Base-by-base conservation (phyloP, 257 asterid species). In the Fraxinus quadrangulata region DNA sequence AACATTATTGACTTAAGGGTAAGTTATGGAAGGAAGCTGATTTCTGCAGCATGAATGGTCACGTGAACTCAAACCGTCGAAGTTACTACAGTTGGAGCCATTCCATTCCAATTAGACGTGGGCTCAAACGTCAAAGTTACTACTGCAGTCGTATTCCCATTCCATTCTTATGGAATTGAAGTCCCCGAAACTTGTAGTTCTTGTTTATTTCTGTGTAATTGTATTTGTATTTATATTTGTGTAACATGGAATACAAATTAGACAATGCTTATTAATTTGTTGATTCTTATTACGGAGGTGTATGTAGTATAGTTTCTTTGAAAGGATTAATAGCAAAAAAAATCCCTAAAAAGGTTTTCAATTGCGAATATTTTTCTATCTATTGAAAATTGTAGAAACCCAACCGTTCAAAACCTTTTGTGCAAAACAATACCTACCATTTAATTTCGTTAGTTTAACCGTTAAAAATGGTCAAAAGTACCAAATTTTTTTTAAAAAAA, bases 131-230 rank as follows among this genome's bases (percentile, higher is more conserved):
- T 66, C 81, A 85, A 84, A 39, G 45, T 39, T 39, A 39, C 45
- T 9, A 42, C 78, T 39, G 80, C 42, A 34, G 42, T 80, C 59
- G 54, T 67, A 71, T 82, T 76, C 17, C 51, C 51, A 78, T 83
- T 82, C 84, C 85, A 77, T 88, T 83, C 88, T 77, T 63, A 79
- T 81, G 77, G 91, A 86, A 86, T 81, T 79, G 79, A 86, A 80
- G 86, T 85, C 85, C 89, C 86, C 74, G 85, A 86, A 86, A 81
- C 88, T 85, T 87, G 95, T 92, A 87, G 85, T 89, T 84, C 3
- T 2, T 83, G 87, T 86, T 88, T 91, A 71, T 76, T 86, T 86
- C 72, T 31, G 76, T 86, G 84, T 88, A 82, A 84, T 84, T 89
- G 92, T 86, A 84, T 77, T 81, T 86, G 84, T 40, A 40, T 10